Conservation (phyloP, 768 basidiomycete genomes). For the Lactarius sanguifluus region DNA sequence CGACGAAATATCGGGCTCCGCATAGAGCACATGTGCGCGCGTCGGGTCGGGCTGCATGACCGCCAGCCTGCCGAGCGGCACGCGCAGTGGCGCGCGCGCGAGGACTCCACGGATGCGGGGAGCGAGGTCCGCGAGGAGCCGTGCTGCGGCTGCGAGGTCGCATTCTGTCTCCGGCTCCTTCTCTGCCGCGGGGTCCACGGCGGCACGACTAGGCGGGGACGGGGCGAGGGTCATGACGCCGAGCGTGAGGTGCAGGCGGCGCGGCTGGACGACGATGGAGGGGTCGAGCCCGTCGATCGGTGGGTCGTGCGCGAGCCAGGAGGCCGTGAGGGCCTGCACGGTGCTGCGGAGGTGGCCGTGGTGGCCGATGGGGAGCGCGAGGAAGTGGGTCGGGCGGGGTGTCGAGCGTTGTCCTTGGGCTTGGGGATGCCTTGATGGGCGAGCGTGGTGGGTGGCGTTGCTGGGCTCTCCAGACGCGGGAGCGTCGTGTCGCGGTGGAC, state of each 20-base stretch:
- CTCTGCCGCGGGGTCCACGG: neutral
- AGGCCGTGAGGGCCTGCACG: conserved; percentile 34
- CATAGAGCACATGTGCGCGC: conserved; percentile 56
- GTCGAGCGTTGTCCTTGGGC: neutral
- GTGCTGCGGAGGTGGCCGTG: conserved; percentile 35
- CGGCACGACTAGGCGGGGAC: conserved; percentile 15
- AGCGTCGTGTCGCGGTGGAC: neutral
- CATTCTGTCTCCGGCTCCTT: too few species aligned
- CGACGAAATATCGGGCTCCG: conserved; percentile 45
- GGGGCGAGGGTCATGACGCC: conserved; percentile 66
- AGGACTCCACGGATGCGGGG: conserved; percentile 47
- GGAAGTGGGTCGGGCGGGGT: conserved; percentile 22
- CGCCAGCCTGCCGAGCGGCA: conserved; percentile 50
- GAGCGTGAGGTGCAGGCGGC: conserved; percentile 69
- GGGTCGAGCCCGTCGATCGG: conserved; percentile 55
- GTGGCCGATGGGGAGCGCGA: conserved; percentile 33
- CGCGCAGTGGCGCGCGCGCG: conserved; percentile 34
- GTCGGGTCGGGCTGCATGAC: conserved; percentile 46
- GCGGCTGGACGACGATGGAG: conserved; percentile 54
- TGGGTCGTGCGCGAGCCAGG: conserved; percentile 35
- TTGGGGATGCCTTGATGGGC: neutral
- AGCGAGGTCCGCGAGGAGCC: conserved; percentile 32
- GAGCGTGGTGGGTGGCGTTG: neutral
- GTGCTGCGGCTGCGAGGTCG: conserved; percentile 33
- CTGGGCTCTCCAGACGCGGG: neutral